Base-by-base conservation (phyloP, 768 basidiomycete species). In the Tulasnella sp. region DNA sequence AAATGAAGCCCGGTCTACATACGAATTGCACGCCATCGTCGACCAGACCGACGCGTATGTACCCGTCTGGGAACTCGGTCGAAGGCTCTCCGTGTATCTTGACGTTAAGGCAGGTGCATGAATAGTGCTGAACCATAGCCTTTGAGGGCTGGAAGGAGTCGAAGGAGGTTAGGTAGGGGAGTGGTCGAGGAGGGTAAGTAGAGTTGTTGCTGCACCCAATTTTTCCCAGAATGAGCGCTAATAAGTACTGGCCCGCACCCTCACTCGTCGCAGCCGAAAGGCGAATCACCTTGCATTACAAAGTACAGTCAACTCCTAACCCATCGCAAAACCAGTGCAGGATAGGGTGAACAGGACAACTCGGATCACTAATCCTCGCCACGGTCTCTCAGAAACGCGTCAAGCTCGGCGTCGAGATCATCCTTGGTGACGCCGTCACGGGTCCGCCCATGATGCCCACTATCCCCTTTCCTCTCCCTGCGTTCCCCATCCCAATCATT, bases 401-500 rank as follows among this genome's bases (percentile, higher is more conserved):
- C 93, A 70, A 95, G 85, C 82, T 95, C 93, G 72, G 91, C 92
- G 80, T 95, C 93, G 48, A 95, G 85, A 81, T 95, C 92, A 84
- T 92, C 89, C 82, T 90, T 90, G 4, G 61, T 77, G 32, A 77
- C 57, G 69, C 76, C 39, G 0, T 89, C 92, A 83, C 89, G 90
- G 78, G 83, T 87, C 32, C 87, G 85, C 15, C 87, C 85, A 79
- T 83, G 82, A 78, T 78, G 83, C 83, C 67, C 87, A 85, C 51
- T 85, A 83, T 77, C 82, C 80, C 81, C 48, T 81, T 48, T 80
- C 79, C 79, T n/a, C 23, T 40, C 11, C 76, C 48, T 42, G 39
- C 70, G 69, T 61, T 55, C 55, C 23, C 61, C 18, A 57, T 67
- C 40, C 73, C 57, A 79, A 82, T 80, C 80, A 78, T 11, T 57